Conservation (phyloP, 2,329 filamentous ascomycete species). For the Berkeleyomyces rouxiae region DNA sequence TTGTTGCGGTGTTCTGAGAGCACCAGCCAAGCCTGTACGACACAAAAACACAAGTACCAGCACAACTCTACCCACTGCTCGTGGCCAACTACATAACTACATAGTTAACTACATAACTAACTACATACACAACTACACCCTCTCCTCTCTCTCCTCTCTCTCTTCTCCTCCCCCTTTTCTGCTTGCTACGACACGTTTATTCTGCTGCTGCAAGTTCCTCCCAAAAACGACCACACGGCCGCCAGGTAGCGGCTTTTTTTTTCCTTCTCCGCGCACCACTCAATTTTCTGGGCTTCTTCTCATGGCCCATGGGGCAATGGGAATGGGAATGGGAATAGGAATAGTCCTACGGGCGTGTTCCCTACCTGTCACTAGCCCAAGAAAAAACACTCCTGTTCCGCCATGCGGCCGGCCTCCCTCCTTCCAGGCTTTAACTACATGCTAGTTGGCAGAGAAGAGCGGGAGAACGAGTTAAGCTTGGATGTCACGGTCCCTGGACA, state of each 20-base stretch:
- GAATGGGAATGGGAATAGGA: too few relatives aligned
- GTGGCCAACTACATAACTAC: too few relatives aligned
- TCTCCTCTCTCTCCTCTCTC: not conserved
- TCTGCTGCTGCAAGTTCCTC: not conserved
- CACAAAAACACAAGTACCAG: not conserved
- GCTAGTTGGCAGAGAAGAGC: not conserved
- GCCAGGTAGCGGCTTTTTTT: not conserved
- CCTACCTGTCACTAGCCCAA: not conserved
- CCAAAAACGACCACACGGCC: not conserved
- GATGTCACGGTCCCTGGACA: not conserved
- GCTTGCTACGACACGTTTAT: not conserved
- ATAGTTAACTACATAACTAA: too few relatives aligned
- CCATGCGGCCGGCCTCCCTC: not conserved
- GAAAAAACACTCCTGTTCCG: not conserved
- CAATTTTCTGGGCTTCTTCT: not conserved
- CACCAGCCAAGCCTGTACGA: conserved; percentile 1
- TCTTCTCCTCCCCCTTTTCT: not conserved
- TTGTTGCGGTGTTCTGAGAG: not conserved
- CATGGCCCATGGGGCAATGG: not conserved
- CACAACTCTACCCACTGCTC: too few relatives aligned
- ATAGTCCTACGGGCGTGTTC: not conserved
- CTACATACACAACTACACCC: not conserved
- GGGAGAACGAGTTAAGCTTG: not conserved
- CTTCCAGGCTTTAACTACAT: not conserved
- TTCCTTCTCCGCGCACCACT: not conserved